Percentiles rank a stretch among this genome's conserved stretches.
phyloP scores from a whole-genome alignment of 306 rosid genomes.

The Cucurbita maxima region DNA sequence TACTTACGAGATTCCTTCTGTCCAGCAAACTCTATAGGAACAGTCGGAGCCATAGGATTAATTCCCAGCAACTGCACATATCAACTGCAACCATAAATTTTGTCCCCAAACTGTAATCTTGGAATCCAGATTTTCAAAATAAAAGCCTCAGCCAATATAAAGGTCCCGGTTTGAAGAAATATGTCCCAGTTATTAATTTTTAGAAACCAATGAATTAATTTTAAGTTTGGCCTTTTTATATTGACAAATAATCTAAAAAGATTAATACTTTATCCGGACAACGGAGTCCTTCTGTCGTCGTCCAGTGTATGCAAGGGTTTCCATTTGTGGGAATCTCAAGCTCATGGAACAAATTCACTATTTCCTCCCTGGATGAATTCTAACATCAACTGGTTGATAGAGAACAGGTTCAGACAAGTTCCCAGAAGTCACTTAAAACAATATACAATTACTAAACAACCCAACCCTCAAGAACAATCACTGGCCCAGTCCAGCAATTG shows the following conservation, averaged over 20 bases:
- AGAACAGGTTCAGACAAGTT: not conserved
- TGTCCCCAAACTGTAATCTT: conserved; percentile 1
- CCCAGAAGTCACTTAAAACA: not conserved
- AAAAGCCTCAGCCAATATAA: conserved; percentile 8
- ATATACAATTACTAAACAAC: not conserved
- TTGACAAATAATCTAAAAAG: not conserved
- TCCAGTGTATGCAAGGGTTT: not conserved
- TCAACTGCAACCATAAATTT: conserved; percentile 33
- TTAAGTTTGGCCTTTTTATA: not conserved
- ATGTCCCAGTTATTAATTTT: not conserved
- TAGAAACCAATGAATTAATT: not conserved
- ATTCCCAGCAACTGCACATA: conserved; percentile 50
- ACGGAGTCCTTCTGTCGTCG: not conserved
- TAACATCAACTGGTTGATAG: not conserved
- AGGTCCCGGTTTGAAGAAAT: conserved; percentile 6
- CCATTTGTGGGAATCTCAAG: not conserved
- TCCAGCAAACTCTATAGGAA: conserved; percentile 77
- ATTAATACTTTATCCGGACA: not conserved
- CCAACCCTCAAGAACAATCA: not conserved
- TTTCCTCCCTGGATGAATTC: not conserved
- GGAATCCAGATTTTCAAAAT: conserved; percentile 1
- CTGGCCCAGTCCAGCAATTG: not conserved
- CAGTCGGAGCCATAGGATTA: conserved; percentile 84
- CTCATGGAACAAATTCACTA: not conserved
- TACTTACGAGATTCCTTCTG: conserved; percentile 54